These are phyloP conservation scores for Boletus coccyginus DNA, from an alignment of 768 basidiomycete species.

Conservation along the genomic window DNA sequence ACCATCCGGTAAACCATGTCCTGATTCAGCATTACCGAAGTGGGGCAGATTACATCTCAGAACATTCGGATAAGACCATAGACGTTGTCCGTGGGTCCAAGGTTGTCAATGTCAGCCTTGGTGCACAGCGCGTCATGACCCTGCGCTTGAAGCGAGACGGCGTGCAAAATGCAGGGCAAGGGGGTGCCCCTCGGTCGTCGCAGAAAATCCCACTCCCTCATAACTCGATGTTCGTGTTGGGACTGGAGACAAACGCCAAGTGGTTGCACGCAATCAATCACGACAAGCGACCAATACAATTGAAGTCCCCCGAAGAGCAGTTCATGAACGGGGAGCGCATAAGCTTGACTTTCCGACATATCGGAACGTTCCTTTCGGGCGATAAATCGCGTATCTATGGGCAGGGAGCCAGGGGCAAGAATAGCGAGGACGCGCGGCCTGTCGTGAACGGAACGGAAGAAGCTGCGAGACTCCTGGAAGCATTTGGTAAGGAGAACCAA, in stretches of 20 bases:
- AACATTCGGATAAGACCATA: conserved; percentile 85
- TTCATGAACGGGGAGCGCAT: conserved; percentile 62
- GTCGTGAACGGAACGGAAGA: conserved; percentile 53
- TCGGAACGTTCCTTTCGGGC: conserved; percentile 67
- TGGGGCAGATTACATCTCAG: conserved; percentile 80
- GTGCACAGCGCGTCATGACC: conserved; percentile 74
- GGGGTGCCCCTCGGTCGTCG: conserved; percentile 35
- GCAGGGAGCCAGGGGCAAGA: conserved; percentile 69
- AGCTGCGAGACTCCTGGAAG: conserved; percentile 48
- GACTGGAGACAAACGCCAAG: conserved; percentile 63
- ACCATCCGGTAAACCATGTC: conserved; percentile 78
- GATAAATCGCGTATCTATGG: conserved; percentile 61
- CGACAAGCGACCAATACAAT: conserved; percentile 60
- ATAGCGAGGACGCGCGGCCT: conserved; percentile 46
- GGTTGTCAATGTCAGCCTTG: conserved; percentile 80
- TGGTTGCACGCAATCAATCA: conserved; percentile 79
- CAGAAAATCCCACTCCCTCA: conserved; percentile 75
- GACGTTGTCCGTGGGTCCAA: conserved; percentile 72
- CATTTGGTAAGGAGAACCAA: conserved; percentile 76
- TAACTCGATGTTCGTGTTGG: conserved; percentile 82
- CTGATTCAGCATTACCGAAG: conserved; percentile 79
- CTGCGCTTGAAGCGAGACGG: conserved; percentile 63
- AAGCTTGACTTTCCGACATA: conserved; percentile 75
- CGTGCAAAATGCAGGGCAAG: conserved; percentile 12
- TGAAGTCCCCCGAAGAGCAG: conserved; percentile 56